A percentile compares a stretch with the other conserved stretches of the same genome.
Conservation (phyloP, 305 asterid species). For the Ilex paraguariensis region DNA sequence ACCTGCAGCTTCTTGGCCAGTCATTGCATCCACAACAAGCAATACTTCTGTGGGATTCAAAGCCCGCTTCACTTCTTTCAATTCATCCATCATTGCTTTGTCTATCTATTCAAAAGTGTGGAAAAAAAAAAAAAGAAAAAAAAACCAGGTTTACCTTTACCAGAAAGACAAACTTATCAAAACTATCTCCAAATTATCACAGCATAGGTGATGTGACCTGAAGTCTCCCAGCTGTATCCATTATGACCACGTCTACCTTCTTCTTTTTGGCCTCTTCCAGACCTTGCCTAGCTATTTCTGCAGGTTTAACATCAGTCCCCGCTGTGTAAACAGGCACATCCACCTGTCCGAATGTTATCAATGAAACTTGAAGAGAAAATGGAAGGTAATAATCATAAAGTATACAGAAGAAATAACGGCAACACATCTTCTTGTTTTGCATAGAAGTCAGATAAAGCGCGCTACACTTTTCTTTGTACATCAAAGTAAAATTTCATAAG, state of each 20-base stretch:
- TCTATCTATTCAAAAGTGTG: slow-evolving; percentile 45
- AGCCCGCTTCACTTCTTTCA: slow-evolving; percentile 81
- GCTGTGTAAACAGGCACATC: slow-evolving; percentile 93
- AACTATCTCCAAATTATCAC: slow-evolving; percentile 12
- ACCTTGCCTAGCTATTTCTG: slow-evolving; percentile 92
- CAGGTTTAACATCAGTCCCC: slow-evolving; percentile 85
- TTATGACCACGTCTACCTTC: slow-evolving; percentile 87
- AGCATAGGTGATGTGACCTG: slow-evolving; percentile 51
- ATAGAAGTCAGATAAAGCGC: no score
- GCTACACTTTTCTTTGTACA: no score
- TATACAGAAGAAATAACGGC: not conserved
- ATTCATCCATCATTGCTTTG: slow-evolving; percentile 94
- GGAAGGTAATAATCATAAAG: not conserved
- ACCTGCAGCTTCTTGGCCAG: slow-evolving; percentile 99
- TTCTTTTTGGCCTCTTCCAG: slow-evolving; percentile 77
- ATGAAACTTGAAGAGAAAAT: slow-evolving; percentile 1
- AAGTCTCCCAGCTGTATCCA: slow-evolving; percentile 99
- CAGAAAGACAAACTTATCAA: slow-evolving; percentile 5
- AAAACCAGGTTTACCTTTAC: not conserved
- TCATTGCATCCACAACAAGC: slow-evolving; percentile 99
- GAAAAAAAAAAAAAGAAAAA: no score
- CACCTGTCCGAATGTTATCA: slow-evolving; percentile 53
- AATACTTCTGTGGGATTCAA: slow-evolving; percentile 89
- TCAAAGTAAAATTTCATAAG: no score
- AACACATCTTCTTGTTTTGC: no score